These are phyloP conservation scores for Insectozyma bohioensis DNA, from an alignment of 1,139 yeast genomes.

Conservation along the genomic window DNA sequence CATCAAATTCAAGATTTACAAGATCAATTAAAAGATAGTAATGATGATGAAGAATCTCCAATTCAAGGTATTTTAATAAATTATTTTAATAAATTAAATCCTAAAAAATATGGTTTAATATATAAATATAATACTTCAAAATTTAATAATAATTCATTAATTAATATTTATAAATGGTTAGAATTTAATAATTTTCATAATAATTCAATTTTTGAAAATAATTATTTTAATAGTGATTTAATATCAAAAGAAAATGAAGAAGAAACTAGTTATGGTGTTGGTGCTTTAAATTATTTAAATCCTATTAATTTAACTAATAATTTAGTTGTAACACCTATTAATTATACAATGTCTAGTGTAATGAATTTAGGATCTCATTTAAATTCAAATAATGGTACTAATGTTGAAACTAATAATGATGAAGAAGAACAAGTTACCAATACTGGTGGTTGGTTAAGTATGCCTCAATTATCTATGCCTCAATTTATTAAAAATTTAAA, in stretches of 20 bases:
- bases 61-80: slow-evolving; percentile 30
- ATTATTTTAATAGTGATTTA: slow-evolving; percentile 19
- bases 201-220: slow-evolving; percentile 21
- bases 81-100: slow-evolving; percentile 21
- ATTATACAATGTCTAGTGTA: slow-evolving; percentile 38
- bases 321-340: slow-evolving; percentile 40
- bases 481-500: slow-evolving; percentile 19
- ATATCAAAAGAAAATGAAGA: neutral
- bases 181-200: slow-evolving; percentile 35
- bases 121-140: slow-evolving; percentile 18
- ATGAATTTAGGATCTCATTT: too few species aligned
- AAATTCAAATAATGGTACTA: too few species aligned
- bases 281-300: slow-evolving; percentile 21
- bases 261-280: slow-evolving; percentile 3
- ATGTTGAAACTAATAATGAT: neutral
- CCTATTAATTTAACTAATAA: slow-evolving; percentile 38
- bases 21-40: slow-evolving; percentile 6
- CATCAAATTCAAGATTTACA: slow-evolving; percentile 12
- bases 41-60: slow-evolving; percentile 13
- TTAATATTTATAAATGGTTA: slow-evolving; percentile 31
- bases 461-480: slow-evolving; percentile 29
- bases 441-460: slow-evolving; percentile 22
- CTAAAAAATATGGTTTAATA: slow-evolving; percentile 37
- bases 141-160: slow-evolving; percentile 18
- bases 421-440: neutral